Percentiles rank a stretch among this genome's conserved stretches.
phyloP scores from a whole-genome alignment of 2,329 filamentous ascomycete genomes.

The Fusarium avenaceum region DNA sequence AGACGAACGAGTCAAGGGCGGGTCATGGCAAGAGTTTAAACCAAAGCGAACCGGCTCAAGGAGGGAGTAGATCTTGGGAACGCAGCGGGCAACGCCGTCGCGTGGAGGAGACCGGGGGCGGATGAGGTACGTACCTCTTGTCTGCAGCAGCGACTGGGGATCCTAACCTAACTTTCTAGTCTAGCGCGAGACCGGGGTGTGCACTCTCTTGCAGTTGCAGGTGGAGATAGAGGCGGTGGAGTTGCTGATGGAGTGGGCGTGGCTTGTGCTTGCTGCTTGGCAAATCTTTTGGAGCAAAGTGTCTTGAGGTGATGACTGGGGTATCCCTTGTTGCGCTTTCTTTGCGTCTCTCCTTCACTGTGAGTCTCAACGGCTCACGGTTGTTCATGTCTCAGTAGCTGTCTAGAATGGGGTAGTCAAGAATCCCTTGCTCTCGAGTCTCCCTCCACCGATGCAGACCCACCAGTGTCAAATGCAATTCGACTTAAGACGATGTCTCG shows the following conservation, averaged over 20 bases:
- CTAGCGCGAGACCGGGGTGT: constrained; percentile 33
- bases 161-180: constrained; percentile 30
- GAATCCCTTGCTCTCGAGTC: constrained; percentile 10
- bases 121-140: constrained; percentile 32
- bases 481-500: constrained; percentile 16
- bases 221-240: constrained; percentile 36
- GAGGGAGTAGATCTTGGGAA: constrained; percentile 37
- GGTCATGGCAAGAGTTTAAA: constrained; percentile 47
- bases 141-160: constrained; percentile 35
- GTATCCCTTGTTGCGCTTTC: constrained; percentile 14
- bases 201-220: constrained; percentile 28
- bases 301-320: constrained; percentile 23
- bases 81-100: constrained; percentile 37
- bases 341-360: constrained; percentile 5
- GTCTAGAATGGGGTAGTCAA: constrained; percentile 9
- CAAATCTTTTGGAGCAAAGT: constrained; percentile 25
- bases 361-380: constrained; percentile 22
- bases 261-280: constrained; percentile 24
- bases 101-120: constrained; percentile 39
- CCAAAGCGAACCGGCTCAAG: constrained; percentile 33
- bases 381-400: constrained; percentile 34
- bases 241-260: constrained; percentile 41
- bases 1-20: constrained; percentile 32
- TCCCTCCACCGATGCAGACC: constrained; percentile 10
- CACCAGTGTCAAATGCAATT: constrained; percentile 8